Evolutionary conservation across 805 yeast genomes (phyloP).

Genomic region (Hanseniaspora occidentalis): DNA sequence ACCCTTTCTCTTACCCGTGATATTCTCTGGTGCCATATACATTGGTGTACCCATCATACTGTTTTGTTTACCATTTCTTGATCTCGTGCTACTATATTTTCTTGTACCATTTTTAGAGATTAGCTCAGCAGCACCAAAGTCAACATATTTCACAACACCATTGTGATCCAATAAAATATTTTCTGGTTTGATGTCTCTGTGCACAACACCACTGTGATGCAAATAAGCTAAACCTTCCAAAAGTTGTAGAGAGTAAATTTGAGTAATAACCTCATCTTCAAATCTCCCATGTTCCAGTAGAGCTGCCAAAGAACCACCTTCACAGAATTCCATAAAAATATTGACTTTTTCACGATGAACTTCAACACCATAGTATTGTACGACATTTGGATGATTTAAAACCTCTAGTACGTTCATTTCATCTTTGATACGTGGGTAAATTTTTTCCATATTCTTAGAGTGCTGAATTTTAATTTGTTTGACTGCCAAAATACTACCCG

Average conservation of each 20-base stretch:
- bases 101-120: slow-evolving; percentile 48
- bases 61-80: slow-evolving; percentile 17
- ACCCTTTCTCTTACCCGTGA: slow-evolving; percentile 53
- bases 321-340: slow-evolving; percentile 95
- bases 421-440: slow-evolving; percentile 82
- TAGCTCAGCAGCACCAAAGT: slow-evolving; percentile 95
- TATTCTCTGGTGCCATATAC: slow-evolving; percentile 98
- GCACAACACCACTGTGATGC: slow-evolving; percentile 92
- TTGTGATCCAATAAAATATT: slow-evolving; percentile 80
- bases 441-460: slow-evolving; percentile 66
- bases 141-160: slow-evolving; percentile 91
- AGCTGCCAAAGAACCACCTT: slow-evolving; percentile 84
- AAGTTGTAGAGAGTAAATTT: slow-evolving; percentile 82
- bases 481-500: slow-evolving; percentile 94
- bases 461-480: slow-evolving; percentile 90
- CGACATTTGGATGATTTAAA: slow-evolving; percentile 92
- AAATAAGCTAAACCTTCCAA: slow-evolving; percentile 90
- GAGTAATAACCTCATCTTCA: slow-evolving; percentile 88
- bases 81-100: slow-evolving; percentile 13
- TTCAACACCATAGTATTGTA: slow-evolving; percentile 93
- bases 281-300: slow-evolving; percentile 83
- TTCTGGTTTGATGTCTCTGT: slow-evolving; percentile 93
- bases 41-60: slow-evolving; percentile 81
- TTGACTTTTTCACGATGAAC: slow-evolving; percentile 93
- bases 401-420: slow-evolving; percentile 95